phyloP scores from a whole-genome alignment of 352 stramenopile species.

The Salisapilia sapeloensis region DNA sequence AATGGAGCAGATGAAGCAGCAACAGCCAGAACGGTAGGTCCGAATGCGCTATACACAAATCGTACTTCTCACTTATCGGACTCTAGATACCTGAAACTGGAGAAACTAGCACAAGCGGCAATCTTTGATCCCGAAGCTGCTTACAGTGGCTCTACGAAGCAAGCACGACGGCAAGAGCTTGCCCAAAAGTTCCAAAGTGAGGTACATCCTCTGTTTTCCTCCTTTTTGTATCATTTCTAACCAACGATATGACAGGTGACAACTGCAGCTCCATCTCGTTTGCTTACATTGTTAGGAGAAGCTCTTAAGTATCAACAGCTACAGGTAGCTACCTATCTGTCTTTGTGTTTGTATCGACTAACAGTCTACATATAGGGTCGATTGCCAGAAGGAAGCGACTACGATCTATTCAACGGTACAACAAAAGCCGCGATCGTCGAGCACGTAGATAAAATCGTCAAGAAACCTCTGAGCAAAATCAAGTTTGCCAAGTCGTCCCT shows the following conservation, averaged over 20 bases:
- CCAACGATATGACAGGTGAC: slow-evolving; percentile 5
- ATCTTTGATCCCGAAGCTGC: slow-evolving; percentile 51
- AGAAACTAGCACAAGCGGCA: slow-evolving; percentile 48
- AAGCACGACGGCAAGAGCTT: slow-evolving; percentile 66
- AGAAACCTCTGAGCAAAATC: slow-evolving; percentile 62
- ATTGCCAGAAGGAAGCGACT: slow-evolving; percentile 36
- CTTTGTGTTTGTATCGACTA: slow-evolving; percentile 1
- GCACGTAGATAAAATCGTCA: slow-evolving; percentile 35
- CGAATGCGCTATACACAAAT: slow-evolving; percentile 18
- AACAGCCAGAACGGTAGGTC: slow-evolving; percentile 1
- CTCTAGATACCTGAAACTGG: slow-evolving; percentile 40
- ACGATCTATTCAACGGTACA: slow-evolving; percentile 67
- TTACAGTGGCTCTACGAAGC: slow-evolving; percentile 51
- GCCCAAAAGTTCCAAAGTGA: slow-evolving; percentile 56
- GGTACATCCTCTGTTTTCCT: slow-evolving; percentile 8
- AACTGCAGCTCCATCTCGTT: slow-evolving; percentile 68
- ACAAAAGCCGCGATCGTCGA: slow-evolving; percentile 35
- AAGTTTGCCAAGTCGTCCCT: slow-evolving; percentile 79
- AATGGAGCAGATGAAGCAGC: slow-evolving; percentile 10
- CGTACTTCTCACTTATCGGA: not conserved
- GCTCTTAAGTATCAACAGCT: slow-evolving; percentile 84
- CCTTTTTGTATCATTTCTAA: not conserved
- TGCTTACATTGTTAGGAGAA: slow-evolving; percentile 79
- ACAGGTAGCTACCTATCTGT: slow-evolving; percentile 11
- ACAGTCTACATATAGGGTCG: slow-evolving; percentile 16